phyloP scores from a whole-genome alignment of 106 monocot genomes.

The Dendrobium chrysotoxum region DNA sequence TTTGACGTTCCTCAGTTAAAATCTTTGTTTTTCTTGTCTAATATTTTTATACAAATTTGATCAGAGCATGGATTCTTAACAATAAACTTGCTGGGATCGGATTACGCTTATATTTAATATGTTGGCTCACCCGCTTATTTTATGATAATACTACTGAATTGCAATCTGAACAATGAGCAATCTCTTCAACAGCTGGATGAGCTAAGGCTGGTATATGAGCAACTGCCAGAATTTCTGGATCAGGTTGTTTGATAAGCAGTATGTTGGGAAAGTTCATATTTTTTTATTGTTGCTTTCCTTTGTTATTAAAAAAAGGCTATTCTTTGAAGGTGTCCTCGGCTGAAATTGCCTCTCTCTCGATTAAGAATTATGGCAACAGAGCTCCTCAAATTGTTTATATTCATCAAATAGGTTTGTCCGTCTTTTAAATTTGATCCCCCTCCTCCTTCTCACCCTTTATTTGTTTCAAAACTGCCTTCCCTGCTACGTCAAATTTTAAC shows the following conservation, averaged over 20 bases:
- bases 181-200: conserved; percentile 68
- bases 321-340: conserved; percentile 55
- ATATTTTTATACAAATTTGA: background rate
- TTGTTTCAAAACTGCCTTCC: conserved; percentile 3
- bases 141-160: background rate
- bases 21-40: background rate
- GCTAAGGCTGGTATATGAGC: conserved; percentile 80
- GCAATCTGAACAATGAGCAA: background rate
- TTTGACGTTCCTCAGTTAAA: background rate
- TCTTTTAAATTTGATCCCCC: conserved; percentile 7
- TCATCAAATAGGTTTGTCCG: conserved; percentile 76
- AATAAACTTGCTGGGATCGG: background rate
- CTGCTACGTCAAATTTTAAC: background rate
- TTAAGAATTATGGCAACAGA: conserved; percentile 27
- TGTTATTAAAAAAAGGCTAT: conserved; percentile 1
- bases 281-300: background rate
- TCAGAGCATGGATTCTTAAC: background rate
- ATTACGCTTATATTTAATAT: background rate
- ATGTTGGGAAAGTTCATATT: background rate
- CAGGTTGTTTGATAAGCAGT: conserved; percentile 31
- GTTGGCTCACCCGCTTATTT: background rate
- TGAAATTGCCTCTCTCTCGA: conserved; percentile 62
- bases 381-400: conserved; percentile 81
- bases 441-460: background rate
- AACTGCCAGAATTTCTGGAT: conserved; percentile 74